Conservation (phyloP, 2,329 filamentous ascomycete species). For the Cladosporium velox region DNA sequence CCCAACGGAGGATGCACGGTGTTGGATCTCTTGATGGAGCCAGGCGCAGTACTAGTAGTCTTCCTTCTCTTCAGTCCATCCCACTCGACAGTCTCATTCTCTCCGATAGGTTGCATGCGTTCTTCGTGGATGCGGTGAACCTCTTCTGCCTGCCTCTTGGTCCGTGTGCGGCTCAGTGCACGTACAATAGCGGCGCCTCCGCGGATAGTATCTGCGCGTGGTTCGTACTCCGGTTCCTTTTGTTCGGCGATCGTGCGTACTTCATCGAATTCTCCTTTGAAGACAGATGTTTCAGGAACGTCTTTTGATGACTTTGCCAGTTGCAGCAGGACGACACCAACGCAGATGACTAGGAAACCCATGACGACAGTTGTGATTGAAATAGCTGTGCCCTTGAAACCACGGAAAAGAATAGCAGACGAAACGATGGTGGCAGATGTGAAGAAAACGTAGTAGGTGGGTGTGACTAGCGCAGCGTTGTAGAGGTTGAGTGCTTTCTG, state of each 20-base stretch:
- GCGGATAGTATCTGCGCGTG: constrained; percentile 93
- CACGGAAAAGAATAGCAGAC: constrained; percentile 86
- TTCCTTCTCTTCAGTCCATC: constrained; percentile 81
- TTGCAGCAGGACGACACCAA: constrained; percentile 87
- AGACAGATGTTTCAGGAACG: constrained; percentile 88
- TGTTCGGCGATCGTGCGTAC: constrained; percentile 93
- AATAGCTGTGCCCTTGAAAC: constrained; percentile 82
- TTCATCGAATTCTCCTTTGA: constrained; percentile 90
- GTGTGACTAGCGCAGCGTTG: constrained; percentile 94
- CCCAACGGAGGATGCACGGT: constrained; percentile 75
- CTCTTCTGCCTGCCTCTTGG: constrained; percentile 79
- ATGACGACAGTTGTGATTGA: constrained; percentile 87
- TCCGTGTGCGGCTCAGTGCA: constrained; percentile 72
- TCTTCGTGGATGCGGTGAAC: constrained; percentile 77
- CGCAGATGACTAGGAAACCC: constrained; percentile 91
- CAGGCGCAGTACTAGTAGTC: constrained; percentile 51
- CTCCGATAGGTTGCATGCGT: constrained; percentile 74
- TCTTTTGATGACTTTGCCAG: constrained; percentile 98
- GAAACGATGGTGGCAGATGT: constrained; percentile 94
- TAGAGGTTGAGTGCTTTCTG: constrained; percentile 98
- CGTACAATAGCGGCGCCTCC: constrained; percentile 86
- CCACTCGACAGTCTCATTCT: constrained; percentile 84
- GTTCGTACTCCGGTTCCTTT: constrained; percentile 93
- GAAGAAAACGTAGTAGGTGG: constrained; percentile 98
- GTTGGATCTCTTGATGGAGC: constrained; percentile 50